phyloP scores from a whole-genome alignment of 768 basidiomycete genomes.

The Atractiella rhizophila region DNA sequence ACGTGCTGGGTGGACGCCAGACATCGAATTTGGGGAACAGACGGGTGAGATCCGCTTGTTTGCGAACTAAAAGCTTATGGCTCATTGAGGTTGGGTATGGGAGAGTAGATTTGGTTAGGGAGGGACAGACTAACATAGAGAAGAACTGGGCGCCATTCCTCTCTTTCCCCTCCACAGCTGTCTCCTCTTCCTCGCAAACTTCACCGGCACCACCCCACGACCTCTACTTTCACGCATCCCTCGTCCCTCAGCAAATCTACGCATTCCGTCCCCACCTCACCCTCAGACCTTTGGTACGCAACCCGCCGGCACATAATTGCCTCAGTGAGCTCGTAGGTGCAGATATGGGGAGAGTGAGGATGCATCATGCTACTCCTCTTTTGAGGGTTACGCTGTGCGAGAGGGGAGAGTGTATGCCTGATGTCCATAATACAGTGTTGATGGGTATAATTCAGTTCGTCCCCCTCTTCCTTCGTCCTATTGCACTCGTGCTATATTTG shows the following conservation, averaged over 20 bases:
- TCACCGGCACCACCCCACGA: not conserved
- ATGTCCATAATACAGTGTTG: conserved; percentile 8
- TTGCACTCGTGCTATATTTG: no score
- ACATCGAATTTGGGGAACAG: conserved; percentile 4
- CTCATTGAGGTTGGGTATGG: not conserved
- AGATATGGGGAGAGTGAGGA: conserved; percentile 6
- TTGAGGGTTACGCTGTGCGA: conserved; percentile 6
- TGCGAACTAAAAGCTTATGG: not conserved
- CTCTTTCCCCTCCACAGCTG: not conserved
- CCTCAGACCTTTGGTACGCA: conserved; percentile 4
- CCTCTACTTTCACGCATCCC: conserved; percentile 8
- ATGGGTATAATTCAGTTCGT: conserved; percentile 8
- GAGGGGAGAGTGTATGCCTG: conserved; percentile 8
- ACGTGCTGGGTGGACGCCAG: conserved; percentile 2
- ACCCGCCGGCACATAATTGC: conserved; percentile 7
- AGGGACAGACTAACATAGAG: conserved; percentile 1
- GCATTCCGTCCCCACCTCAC: conserved; percentile 2
- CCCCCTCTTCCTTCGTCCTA: not conserved
- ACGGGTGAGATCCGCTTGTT: not conserved
- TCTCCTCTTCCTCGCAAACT: not conserved
- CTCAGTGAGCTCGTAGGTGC: conserved; percentile 4
- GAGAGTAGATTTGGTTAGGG: not conserved
- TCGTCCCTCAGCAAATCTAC: conserved; percentile 9
- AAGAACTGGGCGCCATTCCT: conserved; percentile 3
- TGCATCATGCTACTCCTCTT: conserved; percentile 9